Conservation (phyloP, 2,329 filamentous ascomycete species). For the Diaporthe helianthi region DNA sequence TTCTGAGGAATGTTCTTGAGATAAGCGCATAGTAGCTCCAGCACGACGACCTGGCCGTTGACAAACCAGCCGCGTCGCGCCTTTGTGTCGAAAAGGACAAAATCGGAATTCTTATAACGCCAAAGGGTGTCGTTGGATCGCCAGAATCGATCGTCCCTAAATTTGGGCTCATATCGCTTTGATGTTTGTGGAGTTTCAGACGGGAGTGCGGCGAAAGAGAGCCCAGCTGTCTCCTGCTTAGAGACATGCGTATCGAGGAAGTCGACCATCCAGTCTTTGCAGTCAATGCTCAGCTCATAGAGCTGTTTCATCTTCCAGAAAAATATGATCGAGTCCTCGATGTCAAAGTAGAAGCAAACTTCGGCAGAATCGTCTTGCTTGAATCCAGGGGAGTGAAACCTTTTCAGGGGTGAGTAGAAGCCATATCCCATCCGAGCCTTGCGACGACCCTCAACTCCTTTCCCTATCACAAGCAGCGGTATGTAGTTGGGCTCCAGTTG, state of each 20-base stretch:
- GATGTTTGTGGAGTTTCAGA: not conserved
- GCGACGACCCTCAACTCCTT: not conserved
- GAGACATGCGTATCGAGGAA: not conserved
- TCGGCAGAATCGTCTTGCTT: not conserved
- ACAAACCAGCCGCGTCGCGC: not conserved
- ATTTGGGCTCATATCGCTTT: not conserved
- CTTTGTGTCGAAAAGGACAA: not conserved
- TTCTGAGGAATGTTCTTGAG: not conserved
- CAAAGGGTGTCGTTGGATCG: not conserved
- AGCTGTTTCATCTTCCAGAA: not conserved
- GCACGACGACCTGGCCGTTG: not conserved
- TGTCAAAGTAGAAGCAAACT: not conserved
- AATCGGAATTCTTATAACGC: fast-evolving
- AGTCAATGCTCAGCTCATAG: not conserved
- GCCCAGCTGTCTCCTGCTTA: not conserved
- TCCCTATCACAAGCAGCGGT: not conserved
- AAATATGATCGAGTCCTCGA: not conserved
- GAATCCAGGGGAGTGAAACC: not conserved
- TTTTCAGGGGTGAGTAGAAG: not conserved
- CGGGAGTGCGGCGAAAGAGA: not conserved
- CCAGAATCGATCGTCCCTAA: not conserved
- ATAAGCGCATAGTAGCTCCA: not conserved
- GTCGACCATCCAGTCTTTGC: not conserved
- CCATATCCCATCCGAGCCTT: not conserved
- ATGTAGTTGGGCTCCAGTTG: not conserved